phyloP scores from a whole-genome alignment of 2,329 filamentous ascomycete species.

The Stachybotrys chlorohalonatus region DNA sequence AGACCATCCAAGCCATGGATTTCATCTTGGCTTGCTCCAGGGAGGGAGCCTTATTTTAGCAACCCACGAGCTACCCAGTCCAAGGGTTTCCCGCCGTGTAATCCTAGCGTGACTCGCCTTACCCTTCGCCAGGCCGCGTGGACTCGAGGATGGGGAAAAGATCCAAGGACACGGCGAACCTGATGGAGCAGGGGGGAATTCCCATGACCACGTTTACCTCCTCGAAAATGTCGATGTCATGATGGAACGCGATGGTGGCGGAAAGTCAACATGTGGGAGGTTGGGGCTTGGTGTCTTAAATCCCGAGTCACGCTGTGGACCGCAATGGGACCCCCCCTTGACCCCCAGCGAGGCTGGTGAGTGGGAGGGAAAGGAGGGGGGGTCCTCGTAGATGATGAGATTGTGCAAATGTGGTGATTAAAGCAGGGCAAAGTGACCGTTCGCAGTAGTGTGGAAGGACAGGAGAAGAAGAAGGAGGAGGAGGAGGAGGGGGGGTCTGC shows the following conservation, averaged over 20 bases:
- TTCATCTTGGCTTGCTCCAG: not conserved
- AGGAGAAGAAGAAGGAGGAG: not conserved
- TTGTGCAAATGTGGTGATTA: not conserved
- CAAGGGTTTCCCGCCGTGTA: not conserved
- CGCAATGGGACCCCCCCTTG: slow-evolving; percentile 4
- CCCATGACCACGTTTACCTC: not conserved
- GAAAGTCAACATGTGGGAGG: slow-evolving; percentile 10
- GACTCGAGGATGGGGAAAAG: not conserved
- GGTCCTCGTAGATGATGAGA: not conserved
- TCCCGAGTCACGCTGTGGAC: slow-evolving; percentile 21
- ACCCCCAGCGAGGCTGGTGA: slow-evolving; percentile 1
- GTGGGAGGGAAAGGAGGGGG: not conserved
- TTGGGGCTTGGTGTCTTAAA: slow-evolving; percentile 25
- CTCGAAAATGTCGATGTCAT: slow-evolving; percentile 11
- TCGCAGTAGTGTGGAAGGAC: not conserved
- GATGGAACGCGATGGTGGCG: slow-evolving; percentile 17
- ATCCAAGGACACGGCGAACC: not conserved
- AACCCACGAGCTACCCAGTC: not conserved
- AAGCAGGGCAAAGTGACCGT: not conserved
- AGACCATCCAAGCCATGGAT: not conserved
- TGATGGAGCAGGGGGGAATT: not conserved
- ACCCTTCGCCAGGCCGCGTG: not conserved
- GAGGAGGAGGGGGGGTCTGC: not conserved
- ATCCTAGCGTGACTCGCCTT: not conserved
- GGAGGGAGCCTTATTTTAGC: not conserved